phyloP scores from a whole-genome alignment of 75 land plant species.

The Cunninghamia lanceolata region DNA sequence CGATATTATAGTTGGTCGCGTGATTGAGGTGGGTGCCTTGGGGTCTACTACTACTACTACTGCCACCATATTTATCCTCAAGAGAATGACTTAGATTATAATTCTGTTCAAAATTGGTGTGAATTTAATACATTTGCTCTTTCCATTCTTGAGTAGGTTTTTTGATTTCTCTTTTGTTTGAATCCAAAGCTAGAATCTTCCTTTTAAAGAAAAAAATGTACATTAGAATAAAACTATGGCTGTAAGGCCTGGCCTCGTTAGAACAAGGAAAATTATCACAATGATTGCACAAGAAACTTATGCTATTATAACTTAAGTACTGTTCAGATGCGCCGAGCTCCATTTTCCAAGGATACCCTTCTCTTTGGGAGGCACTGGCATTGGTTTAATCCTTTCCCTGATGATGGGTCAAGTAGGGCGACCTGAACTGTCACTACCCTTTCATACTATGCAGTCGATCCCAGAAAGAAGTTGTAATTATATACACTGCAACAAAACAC shows the following conservation, averaged over 20 bases:
- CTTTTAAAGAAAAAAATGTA: background rate
- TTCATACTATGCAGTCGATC: too few relatives aligned
- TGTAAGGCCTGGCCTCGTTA: background rate
- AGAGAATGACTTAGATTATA: background rate
- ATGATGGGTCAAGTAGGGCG: too few relatives aligned
- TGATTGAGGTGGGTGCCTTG: constrained; percentile 60
- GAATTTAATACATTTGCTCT: background rate
- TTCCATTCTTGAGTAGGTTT: background rate
- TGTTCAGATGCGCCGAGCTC: too few relatives aligned
- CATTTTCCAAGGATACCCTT: too few relatives aligned
- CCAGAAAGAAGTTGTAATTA: too few relatives aligned
- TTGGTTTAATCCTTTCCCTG: too few relatives aligned
- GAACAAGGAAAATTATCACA: background rate
- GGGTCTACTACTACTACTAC: background rate
- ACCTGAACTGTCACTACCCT: too few relatives aligned
- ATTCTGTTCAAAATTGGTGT: background rate
- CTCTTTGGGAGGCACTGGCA: too few relatives aligned
- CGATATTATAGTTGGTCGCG: constrained; percentile 92
- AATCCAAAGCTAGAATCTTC: background rate
- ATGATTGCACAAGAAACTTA: background rate
- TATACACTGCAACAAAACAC: too few relatives aligned
- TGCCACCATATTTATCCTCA: background rate
- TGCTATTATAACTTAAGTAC: background rate
- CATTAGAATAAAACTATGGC: background rate
- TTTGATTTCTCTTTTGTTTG: background rate